Base-by-base conservation (phyloP, 139 green algal genomes). In the Picochlorum costavermella region DNA sequence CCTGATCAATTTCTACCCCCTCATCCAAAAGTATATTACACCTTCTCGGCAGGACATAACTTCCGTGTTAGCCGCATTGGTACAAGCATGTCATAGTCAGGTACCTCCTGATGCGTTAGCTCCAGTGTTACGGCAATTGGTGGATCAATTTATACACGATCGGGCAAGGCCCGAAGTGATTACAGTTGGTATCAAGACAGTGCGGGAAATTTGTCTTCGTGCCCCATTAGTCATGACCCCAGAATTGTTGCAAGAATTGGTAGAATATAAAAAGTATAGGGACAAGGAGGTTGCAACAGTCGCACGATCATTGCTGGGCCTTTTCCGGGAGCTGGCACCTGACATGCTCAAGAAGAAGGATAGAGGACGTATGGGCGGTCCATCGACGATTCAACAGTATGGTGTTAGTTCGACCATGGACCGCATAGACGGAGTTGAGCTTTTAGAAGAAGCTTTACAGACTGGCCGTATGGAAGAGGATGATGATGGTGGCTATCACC, bases 131-230 rank as follows among this genome's bases (percentile, higher is more conserved):
- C 64, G 77, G 17, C 92, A 98, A 72, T 77, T 98, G 65, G 90
- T 95, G 33, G 91, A 98, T 78, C 74, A 90, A 59, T 98, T 98
- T 71, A 81, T 98, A 59, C 86, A 97, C 66, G 93, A 98, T 84
- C 73, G 84, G 56, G 77, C 81, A 9, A 70, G 83, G 17, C 77
- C 78, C 5, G 78, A 85, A 71, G 84, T 91, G 28, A 92, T 95
- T 75, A 87, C 82, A 0, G 78, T 95, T 16, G 92, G 92, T 12
- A 70, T 98, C 4, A 96, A 95, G 69, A 86, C 90, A 6, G 89
- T 96, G 56, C 70, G 89, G 0, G 91, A 96, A 83, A 77, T 98
- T 45, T 95, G 90, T 68, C 58, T 81, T 25, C 75, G 92, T 53
- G 78, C 73, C 50, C 91, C 91, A 2, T 77, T 96, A 63, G 71